Conservation (phyloP, 225 moss, liverwort and hornwort species). For the Marchantia paleacea region DNA sequence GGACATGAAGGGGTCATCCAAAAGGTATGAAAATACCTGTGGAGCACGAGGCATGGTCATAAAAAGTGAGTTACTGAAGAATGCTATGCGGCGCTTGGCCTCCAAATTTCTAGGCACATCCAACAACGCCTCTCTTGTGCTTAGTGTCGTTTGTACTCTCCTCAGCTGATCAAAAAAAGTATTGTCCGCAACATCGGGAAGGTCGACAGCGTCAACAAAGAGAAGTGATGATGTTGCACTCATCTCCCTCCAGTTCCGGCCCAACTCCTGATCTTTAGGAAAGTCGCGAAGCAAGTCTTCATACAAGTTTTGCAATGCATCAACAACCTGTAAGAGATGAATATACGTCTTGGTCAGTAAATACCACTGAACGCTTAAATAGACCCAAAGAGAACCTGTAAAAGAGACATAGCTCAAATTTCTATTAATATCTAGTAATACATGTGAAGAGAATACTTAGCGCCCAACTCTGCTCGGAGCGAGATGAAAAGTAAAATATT, state of each 20-base stretch:
- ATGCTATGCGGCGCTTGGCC: constrained; percentile 83
- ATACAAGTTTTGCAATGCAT: constrained; percentile 74
- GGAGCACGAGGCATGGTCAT: constrained; percentile 99
- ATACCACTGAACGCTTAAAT: too few relatives aligned
- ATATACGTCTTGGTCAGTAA: too few relatives aligned
- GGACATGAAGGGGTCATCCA: too few relatives aligned
- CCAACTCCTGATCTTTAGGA: constrained; percentile 37
- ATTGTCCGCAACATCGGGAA: constrained; percentile 51
- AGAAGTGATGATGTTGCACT: constrained; percentile 42
- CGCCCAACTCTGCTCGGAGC: too few relatives aligned
- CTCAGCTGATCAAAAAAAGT: constrained; percentile 79
- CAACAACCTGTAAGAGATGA: constrained; percentile 58
- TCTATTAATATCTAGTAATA: too few relatives aligned
- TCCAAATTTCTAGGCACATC: constrained; percentile 82
- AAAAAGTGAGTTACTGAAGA: constrained; percentile 96
- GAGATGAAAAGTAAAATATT: too few relatives aligned
- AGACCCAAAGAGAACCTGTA: too few relatives aligned
- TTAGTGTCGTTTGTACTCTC: constrained; percentile 72
- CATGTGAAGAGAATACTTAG: too few relatives aligned
- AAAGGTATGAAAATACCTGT: constrained; percentile 53
- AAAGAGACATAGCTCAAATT: too few relatives aligned
- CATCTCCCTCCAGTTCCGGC: constrained; percentile 35
- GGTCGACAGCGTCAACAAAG: constrained; percentile 68
- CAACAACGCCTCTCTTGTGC: constrained; percentile 64
- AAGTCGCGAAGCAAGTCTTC: constrained; percentile 67